A percentile compares a stretch with the other conserved stretches of the same genome.
These are phyloP conservation scores for Butyriboletus loyo DNA, from an alignment of 768 basidiomycete genomes.

Conservation along the genomic window DNA sequence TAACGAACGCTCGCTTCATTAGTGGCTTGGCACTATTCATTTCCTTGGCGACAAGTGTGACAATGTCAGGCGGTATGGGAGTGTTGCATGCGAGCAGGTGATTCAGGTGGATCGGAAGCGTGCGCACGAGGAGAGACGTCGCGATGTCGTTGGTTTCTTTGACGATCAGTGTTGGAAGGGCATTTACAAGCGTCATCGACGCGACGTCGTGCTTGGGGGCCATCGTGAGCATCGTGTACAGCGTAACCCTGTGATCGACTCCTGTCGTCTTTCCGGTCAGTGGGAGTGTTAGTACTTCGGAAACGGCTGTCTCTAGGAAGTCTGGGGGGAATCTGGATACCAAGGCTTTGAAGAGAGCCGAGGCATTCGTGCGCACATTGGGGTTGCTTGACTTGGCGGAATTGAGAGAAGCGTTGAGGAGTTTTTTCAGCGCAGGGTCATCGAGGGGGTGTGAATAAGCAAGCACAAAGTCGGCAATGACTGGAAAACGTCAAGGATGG, in stretches of 20 bases:
- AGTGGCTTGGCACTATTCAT: slow-evolving; percentile 64
- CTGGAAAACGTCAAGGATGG: slow-evolving; percentile 30
- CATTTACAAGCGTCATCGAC: slow-evolving; percentile 42
- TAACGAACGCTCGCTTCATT: slow-evolving; percentile 58
- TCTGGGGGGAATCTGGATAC: slow-evolving; percentile 33
- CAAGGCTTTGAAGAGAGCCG: slow-evolving; percentile 55
- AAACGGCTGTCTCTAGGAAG: slow-evolving; percentile 45
- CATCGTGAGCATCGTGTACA: slow-evolving; percentile 74
- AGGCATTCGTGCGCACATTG: slow-evolving; percentile 52
- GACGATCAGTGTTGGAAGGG: slow-evolving; percentile 42
- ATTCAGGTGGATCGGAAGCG: slow-evolving; percentile 58
- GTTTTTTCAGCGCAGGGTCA: slow-evolving; percentile 45
- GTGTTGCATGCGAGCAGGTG: slow-evolving; percentile 45
- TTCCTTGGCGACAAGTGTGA: slow-evolving; percentile 61
- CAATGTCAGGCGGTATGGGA: slow-evolving; percentile 43
- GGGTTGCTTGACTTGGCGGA: slow-evolving; percentile 74
- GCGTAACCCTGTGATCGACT: slow-evolving; percentile 76
- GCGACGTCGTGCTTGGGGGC: slow-evolving; percentile 48
- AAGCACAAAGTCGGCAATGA: slow-evolving; percentile 55
- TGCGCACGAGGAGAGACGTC: slow-evolving; percentile 47
- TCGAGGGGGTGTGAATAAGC: slow-evolving; percentile 52
- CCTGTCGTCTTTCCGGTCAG: slow-evolving; percentile 84
- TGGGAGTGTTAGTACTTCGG: slow-evolving; percentile 71
- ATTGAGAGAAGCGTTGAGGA: slow-evolving; percentile 59
- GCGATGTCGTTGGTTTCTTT: slow-evolving; percentile 83